Base-by-base conservation (phyloP, 1,139 yeast genomes). In the Schwanniomyces etchellsii region DNA sequence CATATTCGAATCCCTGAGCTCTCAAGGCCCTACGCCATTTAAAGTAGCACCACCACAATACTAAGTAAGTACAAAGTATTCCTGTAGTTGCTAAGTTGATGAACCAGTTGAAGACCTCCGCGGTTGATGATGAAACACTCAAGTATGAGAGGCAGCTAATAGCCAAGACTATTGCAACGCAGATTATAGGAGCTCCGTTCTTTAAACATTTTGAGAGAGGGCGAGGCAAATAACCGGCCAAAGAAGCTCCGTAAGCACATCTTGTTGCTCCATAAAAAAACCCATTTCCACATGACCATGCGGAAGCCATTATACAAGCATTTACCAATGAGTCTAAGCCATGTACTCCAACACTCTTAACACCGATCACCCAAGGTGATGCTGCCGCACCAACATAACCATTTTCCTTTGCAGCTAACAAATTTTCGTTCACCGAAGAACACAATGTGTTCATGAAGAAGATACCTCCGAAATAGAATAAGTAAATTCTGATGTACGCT, bases 261-360 rank as follows among this genome's bases (percentile, higher is more conserved):
- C 63, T 44, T 1, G 61, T 53, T 7, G 61, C 52, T 16, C 60
- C 61, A 39, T 54, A 57, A 3, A 57, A 60, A 4, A 61, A 52
- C 3, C 60, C 55, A 27, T 74, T 74, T 38, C 70, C 73, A 28
- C 65, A 76, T 15, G 74, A 69, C 23, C 66, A 50, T 16, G 69
- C 74, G 2, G 75, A 64, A 28, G 70, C 48, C 39, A 71, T 46
- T 35, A 70, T 69, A 18, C 70, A 72, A 9, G 66, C 75, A 42
- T 70, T 71, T 50, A 71, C 55, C 30, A 63, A 75, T 35, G 68
- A 66, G 34, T 77, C 78, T 34, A 80, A 60, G 35, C 75, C 79
- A 28, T 52, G 56, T 40, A 73, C 64, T 39, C 77, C 77, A 28
- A 71, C 76, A 75, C 28, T 27, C 35, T 42, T 23, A 15, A 29